These are phyloP conservation scores for Delitschia confertaspora DNA, from an alignment of 495 filamentous ascomycete species.

Conservation along the genomic window DNA sequence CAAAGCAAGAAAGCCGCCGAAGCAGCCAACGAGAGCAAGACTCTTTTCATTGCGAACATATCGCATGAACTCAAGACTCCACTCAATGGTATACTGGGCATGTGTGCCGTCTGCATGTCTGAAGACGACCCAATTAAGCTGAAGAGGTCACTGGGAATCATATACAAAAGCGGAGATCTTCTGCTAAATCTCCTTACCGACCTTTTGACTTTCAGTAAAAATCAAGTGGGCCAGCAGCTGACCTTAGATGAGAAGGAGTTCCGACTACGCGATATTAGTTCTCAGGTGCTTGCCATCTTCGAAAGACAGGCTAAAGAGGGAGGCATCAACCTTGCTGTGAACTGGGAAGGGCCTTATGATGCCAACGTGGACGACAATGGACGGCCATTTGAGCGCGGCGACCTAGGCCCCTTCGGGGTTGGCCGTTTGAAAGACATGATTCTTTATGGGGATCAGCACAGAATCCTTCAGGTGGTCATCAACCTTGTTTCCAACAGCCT, in stretches of 20 bases:
- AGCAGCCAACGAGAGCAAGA: conserved; percentile 89
- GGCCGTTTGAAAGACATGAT: conserved; percentile 63
- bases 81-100: conserved; percentile 85
- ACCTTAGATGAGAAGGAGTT: conserved; percentile 80
- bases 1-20: conserved; percentile 85
- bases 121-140: conserved; percentile 69
- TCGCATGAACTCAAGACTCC: conserved; percentile 92
- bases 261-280: conserved; percentile 63
- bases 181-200: conserved; percentile 84
- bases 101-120: conserved; percentile 86
- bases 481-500: conserved; percentile 88
- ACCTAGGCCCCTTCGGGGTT: conserved; percentile 50
- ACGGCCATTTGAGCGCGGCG: conserved; percentile 20
- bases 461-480: conserved; percentile 82
- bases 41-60: conserved; percentile 91
- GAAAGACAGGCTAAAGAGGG: conserved; percentile 79
- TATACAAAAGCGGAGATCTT: conserved; percentile 86
- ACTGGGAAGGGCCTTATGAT: conserved; percentile 50
- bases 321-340: conserved; percentile 60
- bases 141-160: conserved; percentile 70
- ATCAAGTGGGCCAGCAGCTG: conserved; percentile 76
- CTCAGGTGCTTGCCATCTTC: conserved; percentile 76
- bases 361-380: conserved; percentile 32
- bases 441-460: conserved; percentile 83
- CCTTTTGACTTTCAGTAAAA: conserved; percentile 84